Evolutionary conservation across 805 yeast genomes (phyloP).

Genomic region (Kockiozyma suomiensis): DNA sequence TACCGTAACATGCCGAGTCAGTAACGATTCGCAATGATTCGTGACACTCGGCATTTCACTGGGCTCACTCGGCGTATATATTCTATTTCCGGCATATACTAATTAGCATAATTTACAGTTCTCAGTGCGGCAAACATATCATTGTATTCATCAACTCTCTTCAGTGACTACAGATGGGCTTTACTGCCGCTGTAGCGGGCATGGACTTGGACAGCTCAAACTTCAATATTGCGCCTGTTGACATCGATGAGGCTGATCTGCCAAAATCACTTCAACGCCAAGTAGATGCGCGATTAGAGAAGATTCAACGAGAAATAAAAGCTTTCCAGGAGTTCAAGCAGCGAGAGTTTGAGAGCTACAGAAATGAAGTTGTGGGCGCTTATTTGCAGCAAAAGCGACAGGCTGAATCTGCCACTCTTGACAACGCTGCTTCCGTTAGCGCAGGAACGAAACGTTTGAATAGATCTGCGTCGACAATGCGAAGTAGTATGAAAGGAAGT

Average conservation of each 20-base stretch:
- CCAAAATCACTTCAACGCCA: slow-evolving; percentile 22
- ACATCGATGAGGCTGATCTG: slow-evolving; percentile 9
- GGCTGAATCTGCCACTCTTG: background rate
- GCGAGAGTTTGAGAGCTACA: slow-evolving; percentile 24
- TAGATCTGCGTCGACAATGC: background rate
- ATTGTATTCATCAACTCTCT: no score
- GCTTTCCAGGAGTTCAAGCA: slow-evolving; percentile 15
- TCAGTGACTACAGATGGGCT: slow-evolving; percentile 1
- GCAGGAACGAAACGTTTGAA: background rate
- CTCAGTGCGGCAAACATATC: no score
- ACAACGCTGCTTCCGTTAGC: background rate
- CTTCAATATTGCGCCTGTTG: slow-evolving; percentile 10
- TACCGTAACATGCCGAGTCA: no score
- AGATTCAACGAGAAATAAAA: slow-evolving; percentile 24
- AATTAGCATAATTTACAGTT: no score
- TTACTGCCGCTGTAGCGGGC: background rate
- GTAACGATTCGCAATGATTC: no score
- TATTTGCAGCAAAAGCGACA: slow-evolving; percentile 3
- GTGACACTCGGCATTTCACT: no score
- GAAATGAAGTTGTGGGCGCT: slow-evolving; percentile 18
- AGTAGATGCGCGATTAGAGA: slow-evolving; percentile 15
- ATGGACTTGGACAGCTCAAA: slow-evolving; percentile 1
- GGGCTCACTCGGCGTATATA: no score
- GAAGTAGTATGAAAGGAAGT: slow-evolving; percentile 25
- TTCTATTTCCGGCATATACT: no score